Percentiles rank a stretch among this genome's conserved stretches.
Evolutionary conservation across 1,284 basidiomycete species (phyloP).

Genomic region (Apiotrichum mycotoxinovorans): DNA sequence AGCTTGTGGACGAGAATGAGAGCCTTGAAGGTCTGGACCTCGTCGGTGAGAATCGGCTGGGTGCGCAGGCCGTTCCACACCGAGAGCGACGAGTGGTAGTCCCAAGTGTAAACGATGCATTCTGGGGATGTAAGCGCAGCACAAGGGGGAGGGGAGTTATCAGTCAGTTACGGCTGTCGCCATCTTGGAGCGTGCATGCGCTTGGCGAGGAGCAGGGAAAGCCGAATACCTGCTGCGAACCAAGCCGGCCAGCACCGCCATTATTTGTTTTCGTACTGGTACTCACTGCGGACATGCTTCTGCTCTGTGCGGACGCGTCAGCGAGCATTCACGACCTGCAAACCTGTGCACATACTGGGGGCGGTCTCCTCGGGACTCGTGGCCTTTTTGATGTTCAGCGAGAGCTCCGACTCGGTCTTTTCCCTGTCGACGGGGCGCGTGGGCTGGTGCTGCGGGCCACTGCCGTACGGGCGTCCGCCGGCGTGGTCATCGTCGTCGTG

Average conservation of each 20-base stretch:
- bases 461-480: conserved; percentile 29
- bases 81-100: conserved; percentile 93
- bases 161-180: no score
- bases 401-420: conserved; percentile 87
- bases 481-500: conserved; percentile 38
- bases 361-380: conserved; percentile 88
- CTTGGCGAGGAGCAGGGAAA: no score
- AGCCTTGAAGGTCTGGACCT: conserved; percentile 94
- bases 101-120: conserved; percentile 96
- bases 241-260: neutral
- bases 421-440: conserved; percentile 95
- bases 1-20: conserved; percentile 95
- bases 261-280: no score
- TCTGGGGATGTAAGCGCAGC: conserved; percentile 55
- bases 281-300: conserved; percentile 93
- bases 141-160: neutral
- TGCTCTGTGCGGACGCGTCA: conserved; percentile 66
- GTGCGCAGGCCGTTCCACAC: conserved; percentile 95
- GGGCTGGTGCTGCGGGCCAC: conserved; percentile 64
- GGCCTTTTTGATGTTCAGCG: conserved; percentile 93
- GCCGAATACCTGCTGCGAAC: no score
- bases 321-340: neutral
- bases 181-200: no score
- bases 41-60: conserved; percentile 88
- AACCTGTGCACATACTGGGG: conserved; percentile 44